Conservation (phyloP, 306 rosid genomes). For the Sphenostylis stenocarpa region DNA sequence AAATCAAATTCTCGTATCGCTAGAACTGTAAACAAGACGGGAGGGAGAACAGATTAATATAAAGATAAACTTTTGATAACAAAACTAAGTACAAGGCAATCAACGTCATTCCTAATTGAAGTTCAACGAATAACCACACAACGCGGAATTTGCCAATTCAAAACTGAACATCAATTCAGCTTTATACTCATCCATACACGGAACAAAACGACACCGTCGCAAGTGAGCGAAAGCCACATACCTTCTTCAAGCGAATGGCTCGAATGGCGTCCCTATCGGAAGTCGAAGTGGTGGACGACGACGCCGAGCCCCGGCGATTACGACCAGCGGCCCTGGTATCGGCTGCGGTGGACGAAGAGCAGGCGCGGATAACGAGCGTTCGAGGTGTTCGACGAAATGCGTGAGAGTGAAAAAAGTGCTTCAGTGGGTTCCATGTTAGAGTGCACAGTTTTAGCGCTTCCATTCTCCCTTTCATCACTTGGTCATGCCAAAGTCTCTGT, state of each 20-base stretch:
- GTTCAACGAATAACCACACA: constrained; percentile 5
- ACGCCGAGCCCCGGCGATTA: constrained; percentile 58
- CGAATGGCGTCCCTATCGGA: constrained; percentile 81
- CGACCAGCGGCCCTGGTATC: constrained; percentile 45
- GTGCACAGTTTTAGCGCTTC: constrained; percentile 57
- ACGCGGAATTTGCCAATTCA: background rate
- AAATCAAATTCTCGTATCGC: background rate
- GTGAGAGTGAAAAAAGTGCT: constrained; percentile 47
- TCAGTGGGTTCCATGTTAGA: constrained; percentile 56
- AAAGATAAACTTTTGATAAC: background rate
- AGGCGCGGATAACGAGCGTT: constrained; percentile 45
- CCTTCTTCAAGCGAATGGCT: constrained; percentile 90
- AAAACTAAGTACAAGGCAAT: background rate
- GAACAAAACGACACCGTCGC: background rate
- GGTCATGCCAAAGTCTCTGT: background rate
- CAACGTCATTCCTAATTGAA: background rate
- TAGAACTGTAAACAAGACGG: background rate
- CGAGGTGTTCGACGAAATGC: constrained; percentile 46
- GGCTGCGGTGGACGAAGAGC: constrained; percentile 52
- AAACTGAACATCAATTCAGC: constrained; percentile 5
- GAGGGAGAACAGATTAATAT: background rate
- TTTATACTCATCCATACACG: background rate
- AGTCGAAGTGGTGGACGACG: constrained; percentile 59
- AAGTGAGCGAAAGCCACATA: background rate
- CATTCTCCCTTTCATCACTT: constrained; percentile 36